Evolutionary conservation across 768 basidiomycete species (phyloP), one percentile per base, ranked within the genome.

Genomic region (Tulasnella sp.): DNA sequence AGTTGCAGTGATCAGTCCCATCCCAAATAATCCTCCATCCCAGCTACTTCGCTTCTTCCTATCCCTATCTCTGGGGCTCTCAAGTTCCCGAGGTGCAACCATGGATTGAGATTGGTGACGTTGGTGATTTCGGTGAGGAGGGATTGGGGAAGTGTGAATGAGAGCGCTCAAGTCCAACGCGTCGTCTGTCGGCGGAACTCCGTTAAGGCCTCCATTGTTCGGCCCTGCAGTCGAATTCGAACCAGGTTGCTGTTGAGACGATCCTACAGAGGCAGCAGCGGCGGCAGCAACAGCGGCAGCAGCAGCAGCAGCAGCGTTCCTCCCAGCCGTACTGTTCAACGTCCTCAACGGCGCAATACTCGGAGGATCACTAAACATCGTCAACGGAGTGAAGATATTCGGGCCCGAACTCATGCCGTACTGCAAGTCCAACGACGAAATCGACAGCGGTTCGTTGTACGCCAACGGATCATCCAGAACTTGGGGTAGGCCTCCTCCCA

Each of bases 281-380:
- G 54, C 54, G 22, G 17, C 54, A n/a, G n/a, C n/a, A n/a, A n/a
- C n/a, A n/a, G n/a, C n/a, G n/a, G n/a, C n/a, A n/a, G n/a, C n/a
- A n/a, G n/a, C n/a, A n/a, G n/a, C 54, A n/a, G 54, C 15, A 29
- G 54, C 54, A n/a, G 17, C 54, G 25, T 58, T 58, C 11, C 54
- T 9, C 22, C 54, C 54, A 11, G n/a, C 8, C 0, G 54, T 58
- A 39, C 39, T 42, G 71, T 72, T 39, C 36, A 76, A 19, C 31
- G 74, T 76, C 37, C 68, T 64, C 31, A 52, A n/a, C 38, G 74
- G 58, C 31, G 74, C 67, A 25, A 76, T 68, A 17, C 39, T 76
- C 64, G 74, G 67, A 15, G 58, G 74, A 49, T 76, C 74, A n/a
- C 58, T 68, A 38, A 76, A 76, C 74, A 76, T 76, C 67, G 74